A percentile compares a stretch with the other conserved stretches of the same genome.
Evolutionary conservation across 2,329 filamentous ascomycete genomes (phyloP).

Genomic region (Colletotrichum tanaceti): DNA sequence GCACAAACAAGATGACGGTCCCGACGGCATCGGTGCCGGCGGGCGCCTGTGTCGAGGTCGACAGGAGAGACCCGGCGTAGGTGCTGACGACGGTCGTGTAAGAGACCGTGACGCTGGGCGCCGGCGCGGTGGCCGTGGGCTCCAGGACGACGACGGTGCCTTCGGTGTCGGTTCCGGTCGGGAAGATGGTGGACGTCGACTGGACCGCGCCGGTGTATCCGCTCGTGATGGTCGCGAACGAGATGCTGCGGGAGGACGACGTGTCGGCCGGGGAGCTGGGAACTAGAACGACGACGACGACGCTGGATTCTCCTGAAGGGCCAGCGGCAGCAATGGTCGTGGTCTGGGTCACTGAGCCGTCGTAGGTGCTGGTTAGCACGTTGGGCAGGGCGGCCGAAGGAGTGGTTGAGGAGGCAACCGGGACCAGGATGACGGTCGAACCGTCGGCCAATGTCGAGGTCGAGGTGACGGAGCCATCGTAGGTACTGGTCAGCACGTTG

Average conservation of each 20-base stretch:
- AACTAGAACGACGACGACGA: slow-evolving; percentile 6
- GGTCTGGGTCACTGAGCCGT: slow-evolving; percentile 14
- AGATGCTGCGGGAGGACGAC: slow-evolving; percentile 13
- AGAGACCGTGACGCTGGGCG: slow-evolving; percentile 9
- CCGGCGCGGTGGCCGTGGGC: background rate
- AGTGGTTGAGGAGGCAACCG: background rate
- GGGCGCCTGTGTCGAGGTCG: slow-evolving; percentile 23
- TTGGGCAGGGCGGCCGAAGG: background rate
- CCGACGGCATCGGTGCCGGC: slow-evolving; percentile 22
- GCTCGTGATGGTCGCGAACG: slow-evolving; percentile 24
- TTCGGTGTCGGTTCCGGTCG: slow-evolving; percentile 12
- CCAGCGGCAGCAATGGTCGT: slow-evolving; percentile 20
- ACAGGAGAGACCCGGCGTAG: slow-evolving; percentile 10
- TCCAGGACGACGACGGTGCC: slow-evolving; percentile 30
- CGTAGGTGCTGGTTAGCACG: slow-evolving; percentile 22
- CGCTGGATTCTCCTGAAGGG: slow-evolving; percentile 10
- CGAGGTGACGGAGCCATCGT: slow-evolving; percentile 2
- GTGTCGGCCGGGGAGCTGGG: background rate
- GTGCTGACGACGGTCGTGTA: slow-evolving; percentile 8
- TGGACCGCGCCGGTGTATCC: slow-evolving; percentile 15
- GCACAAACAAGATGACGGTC: slow-evolving; percentile 6
- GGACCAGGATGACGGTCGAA: no score
- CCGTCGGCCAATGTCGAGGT: background rate
- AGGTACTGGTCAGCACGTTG: background rate
- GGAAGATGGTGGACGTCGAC: slow-evolving; percentile 18